phyloP scores from a whole-genome alignment of 495 filamentous ascomycete genomes.

The Oleoguttula mirabilis region DNA sequence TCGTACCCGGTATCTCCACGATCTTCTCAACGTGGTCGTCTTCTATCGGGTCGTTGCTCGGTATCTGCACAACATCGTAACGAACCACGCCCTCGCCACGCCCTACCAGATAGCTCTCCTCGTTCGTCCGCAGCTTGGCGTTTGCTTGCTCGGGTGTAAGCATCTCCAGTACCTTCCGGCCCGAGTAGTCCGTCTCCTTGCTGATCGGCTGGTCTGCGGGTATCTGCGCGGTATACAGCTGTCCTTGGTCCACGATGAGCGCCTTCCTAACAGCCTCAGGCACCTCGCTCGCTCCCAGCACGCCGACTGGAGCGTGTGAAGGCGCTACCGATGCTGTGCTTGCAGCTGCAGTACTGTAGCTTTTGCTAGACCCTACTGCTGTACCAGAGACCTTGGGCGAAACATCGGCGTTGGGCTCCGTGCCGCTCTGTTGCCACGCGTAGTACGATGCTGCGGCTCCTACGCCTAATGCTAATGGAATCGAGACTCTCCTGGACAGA shows the following conservation, averaged over 20 bases:
- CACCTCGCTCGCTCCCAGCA: conserved; percentile 1
- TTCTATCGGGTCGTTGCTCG: conserved; percentile 95
- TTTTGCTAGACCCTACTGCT: conserved; percentile 2
- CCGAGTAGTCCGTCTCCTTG: conserved; percentile 71
- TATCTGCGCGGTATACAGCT: conserved; percentile 20
- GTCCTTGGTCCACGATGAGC: conserved; percentile 18
- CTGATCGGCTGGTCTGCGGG: conserved; percentile 47
- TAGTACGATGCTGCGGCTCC: conserved; percentile 15
- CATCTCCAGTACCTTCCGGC: conserved; percentile 81
- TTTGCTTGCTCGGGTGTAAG: conserved; percentile 91
- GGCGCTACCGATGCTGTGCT: not conserved
- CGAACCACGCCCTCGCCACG: conserved; percentile 82
- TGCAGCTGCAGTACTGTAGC: not conserved
- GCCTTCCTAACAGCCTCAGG: conserved; percentile 19
- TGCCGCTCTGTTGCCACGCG: conserved; percentile 9
- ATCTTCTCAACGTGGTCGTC: conserved; percentile 98
- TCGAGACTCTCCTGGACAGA: conserved; percentile 10
- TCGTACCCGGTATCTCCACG: conserved; percentile 62
- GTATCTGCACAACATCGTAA: conserved; percentile 90
- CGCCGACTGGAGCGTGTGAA: conserved; percentile 4
- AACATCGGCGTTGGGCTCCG: not conserved
- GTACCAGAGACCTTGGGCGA: not conserved
- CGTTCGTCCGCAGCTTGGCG: conserved; percentile 71
- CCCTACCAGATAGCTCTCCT: conserved; percentile 84
- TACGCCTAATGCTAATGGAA: conserved; percentile 14